Percentiles rank a stretch among this genome's conserved stretches.
phyloP scores from a whole-genome alignment of 495 filamentous ascomycete genomes.

The Collariella sp. region DNA sequence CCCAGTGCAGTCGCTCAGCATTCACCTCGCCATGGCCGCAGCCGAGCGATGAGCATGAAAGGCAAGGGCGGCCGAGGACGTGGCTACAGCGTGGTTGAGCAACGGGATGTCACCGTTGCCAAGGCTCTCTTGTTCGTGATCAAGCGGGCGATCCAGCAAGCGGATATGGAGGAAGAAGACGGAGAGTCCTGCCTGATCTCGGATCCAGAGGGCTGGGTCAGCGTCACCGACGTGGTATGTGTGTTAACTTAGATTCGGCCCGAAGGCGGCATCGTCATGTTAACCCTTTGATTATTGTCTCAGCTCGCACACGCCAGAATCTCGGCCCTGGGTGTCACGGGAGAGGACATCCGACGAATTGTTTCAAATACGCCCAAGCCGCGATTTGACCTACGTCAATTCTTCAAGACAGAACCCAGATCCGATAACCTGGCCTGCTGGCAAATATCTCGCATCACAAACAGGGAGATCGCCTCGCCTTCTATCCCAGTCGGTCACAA shows the following conservation, averaged over 20 bases:
- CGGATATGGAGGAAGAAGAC: slow-evolving; percentile 30
- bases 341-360: slow-evolving; percentile 31
- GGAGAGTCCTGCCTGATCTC: slow-evolving; percentile 32
- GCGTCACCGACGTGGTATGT: slow-evolving; percentile 34
- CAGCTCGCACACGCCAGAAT: slow-evolving; percentile 33
- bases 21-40: slow-evolving; percentile 37
- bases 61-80: slow-evolving; percentile 25
- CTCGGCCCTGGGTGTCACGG: slow-evolving; percentile 23
- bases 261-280: background rate
- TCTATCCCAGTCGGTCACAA: slow-evolving; percentile 22
- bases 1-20: slow-evolving; percentile 37
- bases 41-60: slow-evolving; percentile 34
- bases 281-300: background rate
- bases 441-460: slow-evolving; percentile 23
- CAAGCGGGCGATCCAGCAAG: slow-evolving; percentile 32
- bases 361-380: slow-evolving; percentile 27
- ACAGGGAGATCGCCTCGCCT: slow-evolving; percentile 14
- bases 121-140: slow-evolving; percentile 38
- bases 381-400: slow-evolving; percentile 24
- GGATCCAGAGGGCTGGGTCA: slow-evolving; percentile 36
- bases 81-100: slow-evolving; percentile 36
- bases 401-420: slow-evolving; percentile 7
- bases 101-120: slow-evolving; percentile 32
- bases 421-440: slow-evolving; percentile 21
- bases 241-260: background rate